Conservation (phyloP, 306 rosid species). For the Trichosanthes cucumerina region DNA sequence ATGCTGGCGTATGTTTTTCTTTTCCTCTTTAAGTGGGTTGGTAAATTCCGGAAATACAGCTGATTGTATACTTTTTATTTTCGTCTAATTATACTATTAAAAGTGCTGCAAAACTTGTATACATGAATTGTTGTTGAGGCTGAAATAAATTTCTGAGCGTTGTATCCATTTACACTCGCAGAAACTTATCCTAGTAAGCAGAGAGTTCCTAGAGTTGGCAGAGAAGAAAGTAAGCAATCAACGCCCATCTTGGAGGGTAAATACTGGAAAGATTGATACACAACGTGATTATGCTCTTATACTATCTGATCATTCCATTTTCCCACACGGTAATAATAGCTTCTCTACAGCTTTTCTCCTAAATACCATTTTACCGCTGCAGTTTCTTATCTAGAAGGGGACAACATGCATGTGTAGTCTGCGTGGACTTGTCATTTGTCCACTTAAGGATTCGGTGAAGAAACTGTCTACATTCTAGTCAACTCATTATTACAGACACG, state of each 20-base stretch:
- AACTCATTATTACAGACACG: background rate
- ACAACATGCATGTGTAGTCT: background rate
- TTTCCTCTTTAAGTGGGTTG: background rate
- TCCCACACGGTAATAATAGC: slow-evolving; percentile 38
- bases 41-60: background rate
- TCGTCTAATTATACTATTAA: background rate
- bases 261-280: slow-evolving; percentile 51
- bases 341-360: background rate
- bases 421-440: background rate
- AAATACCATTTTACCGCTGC: background rate
- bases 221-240: slow-evolving; percentile 40
- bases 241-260: slow-evolving; percentile 83
- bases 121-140: background rate
- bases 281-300: slow-evolving; percentile 52
- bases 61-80: background rate
- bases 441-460: background rate
- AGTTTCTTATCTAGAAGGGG: background rate
- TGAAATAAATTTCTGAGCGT: background rate
- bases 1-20: slow-evolving; percentile 54
- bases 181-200: slow-evolving; percentile 46
- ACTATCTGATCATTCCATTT: slow-evolving; percentile 77
- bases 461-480: background rate
- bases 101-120: background rate
- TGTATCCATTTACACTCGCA: slow-evolving; percentile 12
- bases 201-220: slow-evolving; percentile 48